Conservation (phyloP, 2,329 filamentous ascomycete genomes). For the Ophiostoma populinum region DNA sequence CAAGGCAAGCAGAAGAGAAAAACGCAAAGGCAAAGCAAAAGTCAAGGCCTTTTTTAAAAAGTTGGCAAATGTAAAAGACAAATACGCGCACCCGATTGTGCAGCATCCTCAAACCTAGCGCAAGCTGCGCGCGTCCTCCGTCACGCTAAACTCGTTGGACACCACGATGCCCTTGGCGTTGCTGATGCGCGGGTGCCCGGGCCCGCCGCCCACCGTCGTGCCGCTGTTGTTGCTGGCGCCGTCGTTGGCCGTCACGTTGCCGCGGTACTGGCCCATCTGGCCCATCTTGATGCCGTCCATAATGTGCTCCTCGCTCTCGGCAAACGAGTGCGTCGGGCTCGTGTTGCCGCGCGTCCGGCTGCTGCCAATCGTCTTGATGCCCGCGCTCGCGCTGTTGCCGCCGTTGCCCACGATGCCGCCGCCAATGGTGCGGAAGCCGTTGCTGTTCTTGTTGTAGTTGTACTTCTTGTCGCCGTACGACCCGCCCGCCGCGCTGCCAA, state of each 20-base stretch:
- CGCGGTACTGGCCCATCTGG: constrained; percentile 13
- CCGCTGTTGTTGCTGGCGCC: background rate
- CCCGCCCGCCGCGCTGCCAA: constrained; percentile 18
- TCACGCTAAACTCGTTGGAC: constrained; percentile 23
- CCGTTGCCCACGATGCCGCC: constrained; percentile 18
- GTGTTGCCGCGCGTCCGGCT: constrained; percentile 22
- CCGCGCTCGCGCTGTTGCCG: constrained; percentile 11
- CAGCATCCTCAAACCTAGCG: no score
- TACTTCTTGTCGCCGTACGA: constrained; percentile 21
- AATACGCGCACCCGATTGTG: no score
- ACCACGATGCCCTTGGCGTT: constrained; percentile 21
- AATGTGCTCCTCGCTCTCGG: constrained; percentile 25
- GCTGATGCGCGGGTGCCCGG: background rate
- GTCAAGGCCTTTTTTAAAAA: no score
- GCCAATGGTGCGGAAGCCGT: constrained; percentile 23
- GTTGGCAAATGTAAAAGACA: no score
- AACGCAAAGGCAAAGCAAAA: no score
- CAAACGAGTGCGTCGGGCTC: constrained; percentile 14
- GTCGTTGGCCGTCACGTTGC: constrained; percentile 1
- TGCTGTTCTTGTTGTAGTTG: constrained; percentile 16
- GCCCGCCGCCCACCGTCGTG: background rate
- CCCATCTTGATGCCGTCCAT: constrained; percentile 26
- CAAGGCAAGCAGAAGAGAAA: no score
- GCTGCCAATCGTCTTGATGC: constrained; percentile 13
- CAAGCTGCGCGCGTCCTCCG: constrained; percentile 1